Evolutionary conservation across 768 basidiomycete species (phyloP), one percentile per base, ranked within the genome.

Genomic region (Trametes maxima): DNA sequence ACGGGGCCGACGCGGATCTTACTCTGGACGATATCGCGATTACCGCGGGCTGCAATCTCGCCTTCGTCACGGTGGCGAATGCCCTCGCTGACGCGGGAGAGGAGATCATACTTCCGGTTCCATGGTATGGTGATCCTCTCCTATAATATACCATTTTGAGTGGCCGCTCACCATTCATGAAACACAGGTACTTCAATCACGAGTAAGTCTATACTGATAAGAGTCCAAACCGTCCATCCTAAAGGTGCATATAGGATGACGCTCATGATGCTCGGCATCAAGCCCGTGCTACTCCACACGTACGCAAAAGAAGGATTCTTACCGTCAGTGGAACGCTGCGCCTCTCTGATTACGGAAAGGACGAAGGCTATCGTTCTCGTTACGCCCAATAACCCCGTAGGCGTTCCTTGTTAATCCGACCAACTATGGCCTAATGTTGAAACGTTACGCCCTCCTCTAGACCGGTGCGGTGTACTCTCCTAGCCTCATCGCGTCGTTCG

Each of bases 321-420:
- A 1, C 91, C 92, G 1, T 86, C 85, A 0, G 67, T 81, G 0
- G 72, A 78, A 0, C 72, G 75, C 10, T 86, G 86, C 54, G 76
- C 73, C 14, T 67, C 70, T 7, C 67, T 90, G 19, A 84, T 90
- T 62, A 85, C 85, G 0, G 49, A 77, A 0, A 81, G 78, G 47
- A 90, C 88, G 0, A 80, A 80, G 51, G 90, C 89, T 0, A 89
- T 94, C 46, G 81, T 85, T 4, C 81, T 94, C 1, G 86, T 92
- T 37, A 83, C 88, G 0, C 90, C 90, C 10, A 92, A 90, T 64
- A 92, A 92, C 65, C 89, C 88, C 0, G 86, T 88, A 51, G 13
- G 59, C 28, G 40, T 21, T 25, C 35, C 25, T 42, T 35, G 16
- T 21, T 11, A n/a, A n/a, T n/a, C n/a, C n/a, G 19, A 10, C 52